Conservation (phyloP, 371 early-diverging fungal species). For the Choanephora cucurbitarum region DNA sequence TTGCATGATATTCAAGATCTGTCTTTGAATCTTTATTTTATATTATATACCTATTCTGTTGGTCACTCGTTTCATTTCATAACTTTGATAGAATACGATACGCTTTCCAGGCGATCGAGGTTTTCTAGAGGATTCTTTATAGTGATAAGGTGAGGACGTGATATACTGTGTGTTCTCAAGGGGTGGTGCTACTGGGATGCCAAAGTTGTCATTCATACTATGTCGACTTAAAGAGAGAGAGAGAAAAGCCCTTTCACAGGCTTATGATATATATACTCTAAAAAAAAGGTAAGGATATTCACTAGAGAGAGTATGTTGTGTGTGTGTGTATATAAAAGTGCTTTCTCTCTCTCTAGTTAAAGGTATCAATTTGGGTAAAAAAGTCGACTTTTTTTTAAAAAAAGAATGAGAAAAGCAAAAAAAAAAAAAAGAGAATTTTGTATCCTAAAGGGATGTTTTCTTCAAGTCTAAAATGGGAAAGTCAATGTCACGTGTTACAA, state of each 20-base stretch:
- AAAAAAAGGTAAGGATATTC: too few species aligned
- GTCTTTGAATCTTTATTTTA: neutral
- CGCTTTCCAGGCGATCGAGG: constrained; percentile 14
- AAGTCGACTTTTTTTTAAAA: too few species aligned
- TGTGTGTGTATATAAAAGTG: too few species aligned
- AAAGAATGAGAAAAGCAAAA: constrained; percentile 1
- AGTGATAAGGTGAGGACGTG: neutral
- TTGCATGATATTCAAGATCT: neutral
- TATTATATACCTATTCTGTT: constrained; percentile 16
- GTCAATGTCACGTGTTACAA: too few species aligned
- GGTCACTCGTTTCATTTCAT: constrained; percentile 3
- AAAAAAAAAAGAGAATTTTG: neutral
- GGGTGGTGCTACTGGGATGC: constrained; percentile 22
- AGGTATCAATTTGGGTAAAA: too few species aligned
- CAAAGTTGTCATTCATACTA: constrained; percentile 1
- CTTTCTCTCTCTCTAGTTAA: too few species aligned
- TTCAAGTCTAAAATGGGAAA: constrained; percentile 20
- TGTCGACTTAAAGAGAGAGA: neutral
- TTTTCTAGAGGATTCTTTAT: constrained; percentile 1
- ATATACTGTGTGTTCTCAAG: constrained; percentile 16
- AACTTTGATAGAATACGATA: constrained; percentile 15
- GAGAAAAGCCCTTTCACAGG: too few species aligned
- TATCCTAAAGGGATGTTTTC: constrained; percentile 13
- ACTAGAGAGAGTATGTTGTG: too few species aligned
- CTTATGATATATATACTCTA: too few species aligned